phyloP scores from a whole-genome alignment of 2,329 filamentous ascomycete genomes.

The Thelonectria rubi region DNA sequence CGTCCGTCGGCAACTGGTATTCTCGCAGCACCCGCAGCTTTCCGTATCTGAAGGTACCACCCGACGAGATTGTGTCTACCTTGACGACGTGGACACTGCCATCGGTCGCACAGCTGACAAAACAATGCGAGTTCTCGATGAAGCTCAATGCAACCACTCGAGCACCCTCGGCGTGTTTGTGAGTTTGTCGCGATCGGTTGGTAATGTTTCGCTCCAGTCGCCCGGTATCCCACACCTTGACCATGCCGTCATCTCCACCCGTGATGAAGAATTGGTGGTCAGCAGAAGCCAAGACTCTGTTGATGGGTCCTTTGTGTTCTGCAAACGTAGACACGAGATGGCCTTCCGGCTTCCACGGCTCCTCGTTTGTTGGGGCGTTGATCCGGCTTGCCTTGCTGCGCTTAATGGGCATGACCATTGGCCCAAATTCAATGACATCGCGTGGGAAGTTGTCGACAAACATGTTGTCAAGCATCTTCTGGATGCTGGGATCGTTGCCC shows the following conservation, averaged over 20 bases:
- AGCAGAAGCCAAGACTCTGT: conserved; percentile 81
- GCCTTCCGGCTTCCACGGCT: conserved; percentile 81
- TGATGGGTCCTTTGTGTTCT: conserved; percentile 86
- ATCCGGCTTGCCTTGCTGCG: conserved; percentile 62
- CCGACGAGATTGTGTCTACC: conserved; percentile 64
- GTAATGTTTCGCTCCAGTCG: conserved; percentile 91
- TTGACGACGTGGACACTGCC: conserved; percentile 91
- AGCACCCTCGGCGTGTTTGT: conserved; percentile 75
- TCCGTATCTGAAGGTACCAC: conserved; percentile 74
- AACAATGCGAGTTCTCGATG: conserved; percentile 92
- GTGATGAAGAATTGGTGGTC: conserved; percentile 97
- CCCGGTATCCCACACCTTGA: conserved; percentile 93
- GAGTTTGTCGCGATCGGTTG: conserved; percentile 85
- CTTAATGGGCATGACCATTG: conserved; percentile 76
- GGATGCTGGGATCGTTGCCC: conserved; percentile 76
- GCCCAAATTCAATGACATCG: conserved; percentile 77
- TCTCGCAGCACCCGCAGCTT: conserved; percentile 80
- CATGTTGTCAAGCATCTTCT: conserved; percentile 83
- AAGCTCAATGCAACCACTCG: conserved; percentile 87
- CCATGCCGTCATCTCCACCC: conserved; percentile 87
- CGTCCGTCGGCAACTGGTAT: conserved; percentile 77
- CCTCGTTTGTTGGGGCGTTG: conserved; percentile 56
- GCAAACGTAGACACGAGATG: conserved; percentile 87
- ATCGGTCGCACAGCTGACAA: conserved; percentile 89
- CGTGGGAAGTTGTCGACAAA: conserved; percentile 77